Conservation (phyloP, 441 rosid species). For the Manihot esculenta region DNA sequence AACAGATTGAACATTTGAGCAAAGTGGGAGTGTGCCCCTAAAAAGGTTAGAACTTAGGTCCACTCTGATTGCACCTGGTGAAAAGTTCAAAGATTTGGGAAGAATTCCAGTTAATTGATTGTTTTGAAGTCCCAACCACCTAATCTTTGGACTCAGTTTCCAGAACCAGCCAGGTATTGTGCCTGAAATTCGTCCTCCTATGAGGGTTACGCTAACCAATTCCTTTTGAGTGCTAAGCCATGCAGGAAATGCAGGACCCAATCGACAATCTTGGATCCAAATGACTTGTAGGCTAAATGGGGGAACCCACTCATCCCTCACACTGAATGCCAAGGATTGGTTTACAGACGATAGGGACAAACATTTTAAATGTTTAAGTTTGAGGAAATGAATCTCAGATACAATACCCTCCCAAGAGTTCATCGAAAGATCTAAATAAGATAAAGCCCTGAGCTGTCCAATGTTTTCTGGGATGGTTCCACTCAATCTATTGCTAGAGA, state of each 20-base stretch:
- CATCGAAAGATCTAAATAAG: conserved; percentile 7
- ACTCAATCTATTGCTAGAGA: conserved; percentile 10
- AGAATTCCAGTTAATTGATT: conserved; percentile 24
- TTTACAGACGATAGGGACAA: conserved; percentile 11
- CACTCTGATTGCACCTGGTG: background rate
- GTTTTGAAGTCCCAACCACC: conserved; percentile 20
- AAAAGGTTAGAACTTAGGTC: conserved; percentile 25
- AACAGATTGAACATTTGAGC: conserved; percentile 7
- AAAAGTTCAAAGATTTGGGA: conserved; percentile 15
- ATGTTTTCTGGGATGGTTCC: conserved; percentile 21
- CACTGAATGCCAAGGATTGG: conserved; percentile 9
- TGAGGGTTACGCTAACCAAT: background rate
- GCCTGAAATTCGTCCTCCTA: conserved; percentile 9
- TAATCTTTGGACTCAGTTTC: background rate
- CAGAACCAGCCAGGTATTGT: conserved; percentile 23
- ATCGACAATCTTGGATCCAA: background rate
- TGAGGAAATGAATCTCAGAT: conserved; percentile 20
- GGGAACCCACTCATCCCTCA: conserved; percentile 14
- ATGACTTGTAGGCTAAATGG: conserved; percentile 15
- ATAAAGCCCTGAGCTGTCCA: conserved; percentile 5
- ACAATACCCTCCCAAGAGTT: conserved; percentile 13
- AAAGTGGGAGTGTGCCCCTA: conserved; percentile 18
- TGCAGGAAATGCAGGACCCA: conserved; percentile 6
- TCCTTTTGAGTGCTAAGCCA: conserved; percentile 21
- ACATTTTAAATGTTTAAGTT: conserved; percentile 3